Base-by-base conservation (phyloP, 2,329 filamentous ascomycete species). In the Exophiala mesophila region DNA sequence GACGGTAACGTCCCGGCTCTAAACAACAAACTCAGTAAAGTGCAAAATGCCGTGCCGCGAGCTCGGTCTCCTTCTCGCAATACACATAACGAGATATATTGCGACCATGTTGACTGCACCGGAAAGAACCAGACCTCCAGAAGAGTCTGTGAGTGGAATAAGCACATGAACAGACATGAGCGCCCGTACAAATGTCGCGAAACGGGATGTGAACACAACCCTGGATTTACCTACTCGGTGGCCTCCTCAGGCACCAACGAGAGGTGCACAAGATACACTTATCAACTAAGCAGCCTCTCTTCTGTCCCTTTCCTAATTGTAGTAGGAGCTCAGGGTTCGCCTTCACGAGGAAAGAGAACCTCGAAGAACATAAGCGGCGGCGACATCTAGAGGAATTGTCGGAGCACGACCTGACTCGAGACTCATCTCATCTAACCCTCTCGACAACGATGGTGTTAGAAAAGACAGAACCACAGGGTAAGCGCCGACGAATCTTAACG, bases 101-200 rank as follows among this genome's bases (percentile, higher is more conserved):
- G 90, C 64, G 78, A 78, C 12, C 78, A 80, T 53, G 65, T 73
- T 0, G 80, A 83, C 42, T 96, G 89, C 57, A 73, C 69, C 9
- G 78, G 83, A 39, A 73, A 81, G 3, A 57, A 73, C 4, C 75
- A 72, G 32, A 76, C 75, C 10, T 96, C 95, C 60, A 74, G 78
- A 40, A 78, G 88, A 51, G 90, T 87, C 55, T 95, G 89, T 68
- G 88, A 95, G 69, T 96, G 86, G 87, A 94, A 84, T 61, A 96
- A 97, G 69, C 90, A 97, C 63, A 96, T 96, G 89, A 90, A 97
- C 68, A 95, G 95, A 63, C 90, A 97, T 62, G 88, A 95, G 55
- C 77, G 90, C 10, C 90, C 90, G 1, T 97, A 96, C 61, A 85
- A 88, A 57, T 97, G 90, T 64, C 74, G 71, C 15, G 81, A 83